Evolutionary conservation across 257 asterid genomes (phyloP), one percentile per base, ranked within the genome.

Genomic region (Petunia secreta): DNA sequence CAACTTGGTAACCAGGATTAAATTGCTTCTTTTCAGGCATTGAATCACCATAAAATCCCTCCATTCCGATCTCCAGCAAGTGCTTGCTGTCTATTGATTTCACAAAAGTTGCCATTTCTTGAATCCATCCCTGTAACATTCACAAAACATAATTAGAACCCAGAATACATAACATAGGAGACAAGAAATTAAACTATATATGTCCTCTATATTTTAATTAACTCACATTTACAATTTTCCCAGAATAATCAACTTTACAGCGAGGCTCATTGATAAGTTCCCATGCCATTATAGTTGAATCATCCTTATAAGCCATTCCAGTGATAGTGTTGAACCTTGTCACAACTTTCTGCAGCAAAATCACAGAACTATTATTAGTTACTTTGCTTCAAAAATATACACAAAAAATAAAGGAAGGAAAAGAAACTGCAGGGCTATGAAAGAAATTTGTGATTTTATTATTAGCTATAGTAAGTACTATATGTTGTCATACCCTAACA

Each of bases 251-350:
- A 11, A 79, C 82, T 60, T 89, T 84, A 84, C 97, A 91, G 34
- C 98, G 98, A 40, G 98, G 98, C 85, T 93, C 98, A 48, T 93
- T 92, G 59, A 93, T 93, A 81, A 93, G 96, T 80, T 93, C 98
- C 98, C 98, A 93, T 5, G 96, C 97, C 98, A 93, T 93, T 82
- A 93, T 92, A 1, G 90, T 89, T 3, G 98, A 85, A 1, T 93
- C 97, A 39, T 93, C 96, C 75, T 7, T 84, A 84, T 92, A 93
- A 2, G 86, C 82, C 9, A 80, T 77, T 75, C 85, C 68, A 4
- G 89, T 91, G 0, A 91, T 82, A 34, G 92, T 89, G 86, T 92
- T 93, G 40, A 89, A 1, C 78, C 98, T 89, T 43, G 91, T 92
- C 74, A 93, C 77, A 1, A 93, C 90, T 80, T 74, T 92, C 98